A percentile compares a stretch with the other conserved stretches of the same genome.
Conservation (phyloP, 805 yeast species). For the Isabelozyma pseudorhagii region DNA sequence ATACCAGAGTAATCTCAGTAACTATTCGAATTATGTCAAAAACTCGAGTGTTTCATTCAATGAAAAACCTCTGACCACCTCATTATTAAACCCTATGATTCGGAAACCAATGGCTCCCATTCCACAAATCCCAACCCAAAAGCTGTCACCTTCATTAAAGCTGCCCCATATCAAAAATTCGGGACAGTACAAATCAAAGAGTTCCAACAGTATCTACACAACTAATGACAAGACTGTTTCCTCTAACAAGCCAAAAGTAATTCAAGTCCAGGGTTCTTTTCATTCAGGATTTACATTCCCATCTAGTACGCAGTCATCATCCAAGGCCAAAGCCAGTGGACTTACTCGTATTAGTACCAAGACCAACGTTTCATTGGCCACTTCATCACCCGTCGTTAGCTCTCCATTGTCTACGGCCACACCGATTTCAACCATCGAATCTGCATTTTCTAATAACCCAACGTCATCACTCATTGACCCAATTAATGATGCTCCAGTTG, state of each 20-base stretch:
- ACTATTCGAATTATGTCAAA: conserved; percentile 2
- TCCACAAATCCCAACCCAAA: conserved; percentile 7
- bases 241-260: neutral
- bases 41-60: neutral
- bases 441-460: conserved; percentile 11
- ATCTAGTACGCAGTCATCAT: conserved; percentile 3
- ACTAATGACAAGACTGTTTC: neutral
- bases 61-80: neutral
- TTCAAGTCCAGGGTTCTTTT: conserved; percentile 5
- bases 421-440: conserved; percentile 25
- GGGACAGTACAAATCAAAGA: neutral
- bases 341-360: neutral
- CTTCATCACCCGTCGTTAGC: conserved; percentile 29
- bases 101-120: conserved; percentile 11
- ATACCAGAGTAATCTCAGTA: too few relatives aligned
- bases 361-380: conserved; percentile 1
- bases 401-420: conserved; percentile 34
- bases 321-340: neutral
- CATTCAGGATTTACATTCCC: conserved; percentile 9
- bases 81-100: conserved; percentile 8
- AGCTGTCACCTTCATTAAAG: too few relatives aligned
- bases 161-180: neutral
- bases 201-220: neutral
- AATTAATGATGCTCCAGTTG: conserved; percentile 38
- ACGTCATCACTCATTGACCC: conserved; percentile 27